These are phyloP conservation scores for Sisymbrium altissimum DNA, from an alignment of 345 rosid genomes.

Conservation along the genomic window DNA sequence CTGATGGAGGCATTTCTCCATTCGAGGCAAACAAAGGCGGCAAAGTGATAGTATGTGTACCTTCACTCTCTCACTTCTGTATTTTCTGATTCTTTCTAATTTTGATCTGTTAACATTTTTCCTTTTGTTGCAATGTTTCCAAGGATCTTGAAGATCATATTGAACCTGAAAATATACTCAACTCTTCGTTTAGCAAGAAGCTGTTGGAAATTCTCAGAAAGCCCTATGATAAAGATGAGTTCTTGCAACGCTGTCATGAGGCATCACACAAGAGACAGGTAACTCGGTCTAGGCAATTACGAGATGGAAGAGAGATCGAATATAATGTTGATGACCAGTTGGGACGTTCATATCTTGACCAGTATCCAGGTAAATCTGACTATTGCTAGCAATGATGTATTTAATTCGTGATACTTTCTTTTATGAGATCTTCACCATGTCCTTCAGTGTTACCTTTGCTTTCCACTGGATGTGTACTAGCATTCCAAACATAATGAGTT, in stretches of 20 bases:
- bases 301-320: conserved; percentile 35
- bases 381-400: neutral
- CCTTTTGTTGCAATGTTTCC: neutral
- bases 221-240: conserved; percentile 50
- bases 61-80: conserved; percentile 4
- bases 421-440: neutral
- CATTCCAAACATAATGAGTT: neutral
- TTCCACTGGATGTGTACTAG: neutral
- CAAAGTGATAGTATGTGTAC: conserved; percentile 27
- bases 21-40: conserved; percentile 37
- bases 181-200: conserved; percentile 45
- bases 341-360: conserved; percentile 53
- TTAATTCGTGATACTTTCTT: neutral
- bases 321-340: conserved; percentile 1
- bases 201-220: conserved; percentile 43
- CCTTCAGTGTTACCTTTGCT: neutral
- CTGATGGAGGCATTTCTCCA: conserved; percentile 33
- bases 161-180: conserved; percentile 5
- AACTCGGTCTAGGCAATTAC: conserved; percentile 24
- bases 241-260: conserved; percentile 21
- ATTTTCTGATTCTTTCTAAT: neutral
- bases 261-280: conserved; percentile 28
- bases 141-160: conserved; percentile 35
- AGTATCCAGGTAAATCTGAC: conserved; percentile 36
- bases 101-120: neutral